Percentiles rank a stretch among this genome's conserved stretches.
phyloP scores from a whole-genome alignment of 2,329 filamentous ascomycete genomes.

The Stemphylium beticola region DNA sequence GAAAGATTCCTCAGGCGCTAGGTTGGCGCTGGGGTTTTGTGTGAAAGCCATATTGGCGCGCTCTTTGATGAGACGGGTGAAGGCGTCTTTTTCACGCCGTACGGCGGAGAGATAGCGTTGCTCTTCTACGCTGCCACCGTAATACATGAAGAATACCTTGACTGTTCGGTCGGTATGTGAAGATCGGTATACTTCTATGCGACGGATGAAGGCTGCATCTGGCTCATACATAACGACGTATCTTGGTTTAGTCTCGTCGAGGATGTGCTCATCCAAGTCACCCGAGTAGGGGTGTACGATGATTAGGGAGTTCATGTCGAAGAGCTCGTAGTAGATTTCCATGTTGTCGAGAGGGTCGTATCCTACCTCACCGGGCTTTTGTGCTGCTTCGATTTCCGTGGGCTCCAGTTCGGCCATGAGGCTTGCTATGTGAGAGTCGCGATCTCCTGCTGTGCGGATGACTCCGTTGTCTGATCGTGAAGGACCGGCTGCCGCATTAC shows the following conservation, averaged over 20 bases:
- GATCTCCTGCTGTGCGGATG: conserved; percentile 78
- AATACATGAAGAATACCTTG: conserved; percentile 96
- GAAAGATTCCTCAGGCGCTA: conserved; percentile 88
- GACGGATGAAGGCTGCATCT: conserved; percentile 89
- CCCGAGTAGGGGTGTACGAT: conserved; percentile 93
- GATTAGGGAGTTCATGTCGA: conserved; percentile 87
- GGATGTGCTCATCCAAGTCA: conserved; percentile 93
- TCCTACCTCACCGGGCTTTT: conserved; percentile 74
- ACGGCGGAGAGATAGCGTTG: conserved; percentile 89
- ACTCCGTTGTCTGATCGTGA: conserved; percentile 75
- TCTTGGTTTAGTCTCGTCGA: conserved; percentile 89
- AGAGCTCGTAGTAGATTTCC: conserved; percentile 90
- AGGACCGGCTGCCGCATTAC: conserved; percentile 62
- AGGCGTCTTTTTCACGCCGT: conserved; percentile 94
- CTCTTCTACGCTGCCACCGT: conserved; percentile 92
- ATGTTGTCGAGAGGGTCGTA: conserved; percentile 85
- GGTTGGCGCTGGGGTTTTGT: conserved; percentile 69
- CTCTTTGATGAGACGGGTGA: conserved; percentile 93
- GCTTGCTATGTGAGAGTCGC: conserved; percentile 78
- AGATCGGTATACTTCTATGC: conserved; percentile 94
- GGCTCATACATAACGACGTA: conserved; percentile 99
- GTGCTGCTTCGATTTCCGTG: conserved; percentile 75
- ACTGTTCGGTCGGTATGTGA: conserved; percentile 90
- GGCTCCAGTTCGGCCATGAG: conserved; percentile 83
- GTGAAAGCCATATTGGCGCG: conserved; percentile 91